A percentile compares a stretch with the other conserved stretches of the same genome.
phyloP scores from a whole-genome alignment of 2,329 filamentous ascomycete species.

The Arthrobotrys iridis region DNA sequence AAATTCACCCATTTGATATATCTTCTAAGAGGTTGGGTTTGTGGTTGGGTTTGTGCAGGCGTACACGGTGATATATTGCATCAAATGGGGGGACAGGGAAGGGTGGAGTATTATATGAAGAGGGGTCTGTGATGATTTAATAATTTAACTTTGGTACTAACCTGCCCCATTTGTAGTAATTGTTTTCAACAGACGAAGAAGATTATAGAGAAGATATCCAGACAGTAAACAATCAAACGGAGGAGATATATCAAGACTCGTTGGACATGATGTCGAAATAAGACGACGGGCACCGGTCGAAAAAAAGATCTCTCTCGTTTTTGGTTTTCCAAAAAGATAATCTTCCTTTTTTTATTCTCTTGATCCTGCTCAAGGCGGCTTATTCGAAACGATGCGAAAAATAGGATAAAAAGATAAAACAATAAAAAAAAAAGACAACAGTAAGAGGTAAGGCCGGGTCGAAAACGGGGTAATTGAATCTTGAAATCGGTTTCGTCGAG shows the following conservation, averaged over 20 bases:
- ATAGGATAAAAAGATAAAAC: background rate
- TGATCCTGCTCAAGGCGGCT: slow-evolving; percentile 9
- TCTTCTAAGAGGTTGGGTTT: no score
- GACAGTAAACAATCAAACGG: background rate
- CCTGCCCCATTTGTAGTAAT: slow-evolving; percentile 6
- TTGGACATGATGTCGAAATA: slow-evolving; percentile 3
- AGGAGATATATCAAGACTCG: background rate
- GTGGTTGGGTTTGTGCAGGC: background rate
- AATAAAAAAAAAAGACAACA: background rate
- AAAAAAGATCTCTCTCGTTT: background rate
- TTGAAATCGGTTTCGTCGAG: slow-evolving; percentile 6
- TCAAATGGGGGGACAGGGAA: background rate
- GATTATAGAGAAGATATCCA: no score
- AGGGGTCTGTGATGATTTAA: background rate
- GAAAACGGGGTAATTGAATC: slow-evolving; percentile 8
- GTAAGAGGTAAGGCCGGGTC: background rate
- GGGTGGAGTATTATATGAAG: no score
- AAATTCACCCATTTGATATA: background rate
- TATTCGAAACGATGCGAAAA: no score
- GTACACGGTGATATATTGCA: background rate
- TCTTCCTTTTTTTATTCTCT: slow-evolving; percentile 10
- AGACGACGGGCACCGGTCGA: no score
- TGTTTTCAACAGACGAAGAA: no score
- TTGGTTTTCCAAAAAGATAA: background rate
- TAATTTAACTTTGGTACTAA: slow-evolving; percentile 18